Base-by-base conservation (phyloP, 2,329 filamentous ascomycete species). In the Metarhizium sp. region DNA sequence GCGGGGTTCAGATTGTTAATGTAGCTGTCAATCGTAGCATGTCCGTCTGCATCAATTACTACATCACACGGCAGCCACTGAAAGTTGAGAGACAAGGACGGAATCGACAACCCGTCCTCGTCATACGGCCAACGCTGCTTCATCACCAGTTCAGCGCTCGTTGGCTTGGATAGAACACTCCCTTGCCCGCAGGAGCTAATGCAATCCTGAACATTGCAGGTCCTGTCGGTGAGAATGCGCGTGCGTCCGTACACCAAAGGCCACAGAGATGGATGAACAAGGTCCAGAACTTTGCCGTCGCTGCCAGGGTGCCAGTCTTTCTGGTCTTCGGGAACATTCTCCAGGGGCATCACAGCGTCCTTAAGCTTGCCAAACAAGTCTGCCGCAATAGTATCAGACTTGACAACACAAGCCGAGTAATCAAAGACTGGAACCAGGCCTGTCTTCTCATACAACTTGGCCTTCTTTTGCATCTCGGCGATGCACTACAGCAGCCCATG, bases 191-290 rank as follows among this genome's bases (percentile, higher is more conserved):
- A 71, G 48, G 65, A 55, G 0, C 66, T 58, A 3, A 77, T 62
- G 10, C 70, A 70, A 47, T 69, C 61, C 4, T 63, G 54, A 1
- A 82, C 60, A 3, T 73, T 70, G 46, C 73, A 65, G 2, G 59
- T 58, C 42, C 58, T 61, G 45, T 68, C 54, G 1, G 60, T 49
- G 1, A 71, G 48, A 16, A 70, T 61, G 3, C 71, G 70, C 2
- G 74, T 75, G 14, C 67, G 66, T 0, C 78, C 80, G 59, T 81
- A 83, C 1, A 81, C 64, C 0, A 87, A 66, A 0, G 84, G 82
- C 59, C 77, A 87, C 6, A 87, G 70, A 0, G 82, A 87, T 1
- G 84, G 83, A 59, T 87, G 78, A 5, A 87, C 75, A 1, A 87
- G 69, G 62, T 88, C 78, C 0, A 84, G 75, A 2, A 88, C 82